Base-by-base conservation (phyloP, 257 asterid genomes). In the Ocimum tenuiflorum region DNA sequence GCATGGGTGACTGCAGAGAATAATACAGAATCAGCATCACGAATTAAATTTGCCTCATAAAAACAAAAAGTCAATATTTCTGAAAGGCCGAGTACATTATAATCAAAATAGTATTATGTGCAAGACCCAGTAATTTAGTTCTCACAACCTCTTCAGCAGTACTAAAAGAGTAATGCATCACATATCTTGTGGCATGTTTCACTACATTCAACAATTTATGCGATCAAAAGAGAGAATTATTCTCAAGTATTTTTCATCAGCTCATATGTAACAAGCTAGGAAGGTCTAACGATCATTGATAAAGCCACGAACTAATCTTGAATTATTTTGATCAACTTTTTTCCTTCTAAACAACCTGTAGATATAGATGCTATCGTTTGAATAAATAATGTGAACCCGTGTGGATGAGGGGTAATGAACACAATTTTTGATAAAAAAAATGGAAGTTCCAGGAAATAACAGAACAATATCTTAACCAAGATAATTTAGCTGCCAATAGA, bases 1-100 rank as follows among this genome's bases (percentile, higher is more conserved):
- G 20, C 15, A 81, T 45, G 42, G 91, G 75, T 8, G 97, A 94
- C 99, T 94, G 97, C 86, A 75, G 48, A 68, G 75, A 51, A 29
- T 23, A 65, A 61, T 3, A 36, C 22, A 56, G 63, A 33, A 55
- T 69, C 54, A 73, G 69, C 60, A 65, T 68, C 67, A 36, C 46
- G 47, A 61, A 38, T 69, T 52, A 55, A 51, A 49, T 50, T 3
- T 55, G 42, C 18, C 53, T 31, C 43, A 50, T n/a, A 53, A 68
- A 53, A 62, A 39, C 57, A 18, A 74, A 18, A 23, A 2, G 29
- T 35, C 55, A 67, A 11, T 18, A 55, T 10, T 11, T 55, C 20
- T 46, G 22, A 43, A 54, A 61, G 61, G 17, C 63, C 54, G 19
- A 22, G 38, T 10, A 6, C 22, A 2, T 31, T 43, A 43, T 20